Percentiles rank a stretch among this genome's conserved stretches.
These are phyloP conservation scores for Neurospora sp. DNA, from an alignment of 495 filamentous ascomycete genomes.

Conservation along the genomic window DNA sequence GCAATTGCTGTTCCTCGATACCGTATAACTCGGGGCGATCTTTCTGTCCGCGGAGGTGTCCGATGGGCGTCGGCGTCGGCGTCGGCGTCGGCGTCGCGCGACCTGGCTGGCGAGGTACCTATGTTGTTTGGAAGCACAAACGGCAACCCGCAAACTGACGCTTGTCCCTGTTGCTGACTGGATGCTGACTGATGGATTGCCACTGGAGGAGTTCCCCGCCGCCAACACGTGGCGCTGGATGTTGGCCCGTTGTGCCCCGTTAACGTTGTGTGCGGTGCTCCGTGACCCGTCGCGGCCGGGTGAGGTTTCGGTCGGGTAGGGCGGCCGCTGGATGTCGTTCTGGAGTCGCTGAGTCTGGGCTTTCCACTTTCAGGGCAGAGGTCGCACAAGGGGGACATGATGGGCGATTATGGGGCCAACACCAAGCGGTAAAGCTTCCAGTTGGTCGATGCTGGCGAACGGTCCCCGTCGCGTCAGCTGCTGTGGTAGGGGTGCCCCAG, in stretches of 20 bases:
- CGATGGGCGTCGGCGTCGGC: background rate
- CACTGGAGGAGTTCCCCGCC: background rate
- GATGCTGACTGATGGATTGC: background rate
- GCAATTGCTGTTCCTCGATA: background rate
- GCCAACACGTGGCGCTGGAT: background rate
- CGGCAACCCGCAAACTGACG: background rate
- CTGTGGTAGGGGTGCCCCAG: background rate
- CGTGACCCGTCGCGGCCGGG: background rate
- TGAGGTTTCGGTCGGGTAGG: background rate
- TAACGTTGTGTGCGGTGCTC: background rate
- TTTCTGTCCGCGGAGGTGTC: background rate
- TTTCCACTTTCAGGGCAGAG: background rate
- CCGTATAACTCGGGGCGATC: background rate
- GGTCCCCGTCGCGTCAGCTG: background rate
- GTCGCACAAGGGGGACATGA: background rate
- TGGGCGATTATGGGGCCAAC: background rate
- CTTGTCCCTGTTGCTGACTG: background rate
- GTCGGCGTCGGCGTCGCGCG: background rate
- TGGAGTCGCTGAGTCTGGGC: background rate
- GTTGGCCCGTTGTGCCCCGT: background rate
- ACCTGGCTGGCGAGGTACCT: background rate
- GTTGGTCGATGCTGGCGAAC: background rate
- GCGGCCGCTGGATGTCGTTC: background rate
- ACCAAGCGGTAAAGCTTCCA: background rate
- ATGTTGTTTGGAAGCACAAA: background rate